Evolutionary conservation across 1,284 basidiomycete species (phyloP), one percentile per base, ranked within the genome.

Genomic region (Leccinum pseudoinsigne): DNA sequence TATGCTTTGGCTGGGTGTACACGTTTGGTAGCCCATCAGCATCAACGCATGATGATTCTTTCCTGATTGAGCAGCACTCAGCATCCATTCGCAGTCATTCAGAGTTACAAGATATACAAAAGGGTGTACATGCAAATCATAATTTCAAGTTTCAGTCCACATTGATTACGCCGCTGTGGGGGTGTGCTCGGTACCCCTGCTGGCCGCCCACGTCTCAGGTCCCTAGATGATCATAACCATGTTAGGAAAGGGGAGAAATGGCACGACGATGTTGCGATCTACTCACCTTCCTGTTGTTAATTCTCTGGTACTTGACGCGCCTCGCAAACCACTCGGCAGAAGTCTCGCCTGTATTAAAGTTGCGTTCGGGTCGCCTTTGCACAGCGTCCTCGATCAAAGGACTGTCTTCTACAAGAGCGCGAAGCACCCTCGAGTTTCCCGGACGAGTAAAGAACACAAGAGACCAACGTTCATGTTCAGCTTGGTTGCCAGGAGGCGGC

Each of bases 391-490:
- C 76, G 8, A 88, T 82, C 4, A 80, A 57, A 1, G 73, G 63
- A 65, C 86, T 88, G 26, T 84, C 76, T n/a, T 86, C 80, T 0
- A 76, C 71, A 4, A 86, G 75, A 2, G 86, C 80, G 21, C 78
- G 77, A 45, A 86, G 77, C 2, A 79, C 47, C 26, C 81, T 74
- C 4, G 77, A 77, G 70, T 87, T 82, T 10, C 84, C 83, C 0
- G 86, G 87, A 11, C 88, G 80, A 0, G 81, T 82, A 72, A 89
- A 89, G 72, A 82, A 89, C 0, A 86, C 86, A 5, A 88, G 75
- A 3, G 86, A 87, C 80, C 81, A 86, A 34, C 88, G 81, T 47
- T 81, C 80, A 26, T 79, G 68, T 10, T 73, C 66, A 3, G 73
- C 75, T 72, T 87, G 86, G 4, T 66, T 67, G 10, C 80, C 77